Percentiles rank a stretch among this genome's conserved stretches.
These are phyloP conservation scores for Chaetomium tenue DNA, from an alignment of 495 filamentous ascomycete species.

Conservation along the genomic window DNA sequence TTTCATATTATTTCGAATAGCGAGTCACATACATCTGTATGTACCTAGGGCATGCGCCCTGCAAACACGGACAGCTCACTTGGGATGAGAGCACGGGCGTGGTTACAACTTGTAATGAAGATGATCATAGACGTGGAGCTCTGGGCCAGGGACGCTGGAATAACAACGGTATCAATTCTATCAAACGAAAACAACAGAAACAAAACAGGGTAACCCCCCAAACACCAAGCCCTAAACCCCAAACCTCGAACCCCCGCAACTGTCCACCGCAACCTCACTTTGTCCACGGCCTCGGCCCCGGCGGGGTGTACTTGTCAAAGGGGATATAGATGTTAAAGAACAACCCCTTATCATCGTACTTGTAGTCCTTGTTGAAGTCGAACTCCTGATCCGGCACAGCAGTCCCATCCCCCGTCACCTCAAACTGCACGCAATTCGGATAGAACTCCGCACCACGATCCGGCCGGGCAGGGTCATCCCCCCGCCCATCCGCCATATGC, in stretches of 20 bases:
- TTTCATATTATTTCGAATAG: background rate
- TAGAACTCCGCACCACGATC: conserved; percentile 40
- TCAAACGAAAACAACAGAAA: background rate
- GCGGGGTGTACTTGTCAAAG: conserved; percentile 17
- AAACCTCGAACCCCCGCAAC: background rate
- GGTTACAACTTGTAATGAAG: background rate
- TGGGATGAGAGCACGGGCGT: background rate
- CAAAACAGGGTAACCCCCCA: background rate
- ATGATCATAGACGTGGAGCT: background rate
- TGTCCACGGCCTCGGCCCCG: conserved; percentile 17
- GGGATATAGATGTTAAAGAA: conserved; percentile 41
- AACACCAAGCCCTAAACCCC: background rate
- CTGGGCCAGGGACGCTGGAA: too few species aligned
- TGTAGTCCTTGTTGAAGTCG: conserved; percentile 37
- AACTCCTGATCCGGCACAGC: conserved; percentile 29
- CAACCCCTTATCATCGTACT: conserved; percentile 35
- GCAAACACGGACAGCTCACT: background rate
- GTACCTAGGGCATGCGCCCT: background rate
- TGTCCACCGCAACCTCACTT: background rate
- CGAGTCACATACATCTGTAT: background rate
- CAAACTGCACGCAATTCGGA: conserved; percentile 46
- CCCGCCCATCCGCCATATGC: conserved; percentile 42
- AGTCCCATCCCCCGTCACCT: conserved; percentile 38
- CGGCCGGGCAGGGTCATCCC: conserved; percentile 31
- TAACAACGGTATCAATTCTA: background rate